phyloP scores from a whole-genome alignment of 1,139 yeast genomes.

The Candida frijolesensis region DNA sequence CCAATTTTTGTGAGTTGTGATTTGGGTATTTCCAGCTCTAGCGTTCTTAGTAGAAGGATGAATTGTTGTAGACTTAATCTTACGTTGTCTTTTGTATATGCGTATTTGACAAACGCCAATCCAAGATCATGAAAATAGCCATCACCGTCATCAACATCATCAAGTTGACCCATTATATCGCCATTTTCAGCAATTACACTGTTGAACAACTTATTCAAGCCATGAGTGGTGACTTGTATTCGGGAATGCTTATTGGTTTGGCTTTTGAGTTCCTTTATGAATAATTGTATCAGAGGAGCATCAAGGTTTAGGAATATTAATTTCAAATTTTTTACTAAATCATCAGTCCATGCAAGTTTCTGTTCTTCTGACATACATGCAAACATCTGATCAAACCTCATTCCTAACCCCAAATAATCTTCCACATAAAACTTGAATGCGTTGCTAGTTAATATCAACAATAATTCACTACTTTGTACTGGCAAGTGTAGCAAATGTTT shows the following conservation, averaged over 20 bases:
- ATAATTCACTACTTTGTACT: slow-evolving; percentile 1
- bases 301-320: slow-evolving; percentile 3
- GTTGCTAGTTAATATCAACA: slow-evolving; percentile 3
- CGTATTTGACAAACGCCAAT: background rate
- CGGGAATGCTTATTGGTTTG: background rate
- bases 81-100: background rate
- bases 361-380: slow-evolving; percentile 13
- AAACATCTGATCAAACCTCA: slow-evolving; percentile 10
- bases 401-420: slow-evolving; percentile 4
- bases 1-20: slow-evolving; percentile 3
- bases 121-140: slow-evolving; percentile 1
- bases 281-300: slow-evolving; percentile 3
- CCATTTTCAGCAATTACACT: too few species aligned
- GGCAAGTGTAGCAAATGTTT: background rate
- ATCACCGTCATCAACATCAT: background rate
- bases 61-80: background rate
- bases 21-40: background rate
- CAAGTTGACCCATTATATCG: background rate
- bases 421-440: slow-evolving; percentile 12
- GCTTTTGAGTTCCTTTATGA: slow-evolving; percentile 5
- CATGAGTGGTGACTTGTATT: background rate
- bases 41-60: background rate
- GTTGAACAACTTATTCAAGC: background rate
- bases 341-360: slow-evolving; percentile 11
- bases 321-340: slow-evolving; percentile 7